Base-by-base conservation (phyloP, 1,284 basidiomycete species). In the Anthracocystis walkeri region DNA sequence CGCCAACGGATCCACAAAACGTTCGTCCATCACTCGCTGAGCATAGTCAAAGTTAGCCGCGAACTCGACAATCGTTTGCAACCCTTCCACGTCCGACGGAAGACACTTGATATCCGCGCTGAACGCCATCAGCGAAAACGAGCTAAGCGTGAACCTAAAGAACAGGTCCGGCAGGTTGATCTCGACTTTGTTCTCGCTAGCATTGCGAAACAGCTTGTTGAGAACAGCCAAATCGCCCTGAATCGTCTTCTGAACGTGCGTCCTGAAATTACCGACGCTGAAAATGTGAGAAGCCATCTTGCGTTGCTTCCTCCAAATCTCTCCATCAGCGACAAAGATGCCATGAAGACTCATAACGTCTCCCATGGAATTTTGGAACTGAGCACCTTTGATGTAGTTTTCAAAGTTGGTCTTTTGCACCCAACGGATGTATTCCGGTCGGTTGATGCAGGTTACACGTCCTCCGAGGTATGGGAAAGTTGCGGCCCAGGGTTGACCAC, bases 41-140 rank as follows among this genome's bases (percentile, higher is more conserved):
- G 75, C 80, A 49, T 75, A 80, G 67, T 85, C 84, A 52, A 85
- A 85, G 31, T 82, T 82, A 10, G 63, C 60, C 0, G 83, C 81
- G 29, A 85, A 85, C 3, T 75, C 69, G 11, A 84, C 81, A 14
- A 75, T 70, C n/a, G 56, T 64, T n/a, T 78, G 66, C 25, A 81
- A 67, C 14, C 68, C 75, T 14, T 58, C 68, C 5, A 58, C 81
- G 45, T 63, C 51, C n/a, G 51, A 54, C 31, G 69, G 59, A 23
- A 81, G 61, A 55, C 70, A 75, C 54, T 70, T 56, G 54, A 80
- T 64, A 31, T 73, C 73, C 33, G 71, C 72, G 18, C 61, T 64
- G 41, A 75, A 77, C 5, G 75, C 75, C 77, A 82, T 82, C 21
- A 66, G 67, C 20, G 75, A 54, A 50, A 82, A 82, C 8, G 76